Conservation (phyloP, 2,329 filamentous ascomycete species). For the Bipolaris gigantea region DNA sequence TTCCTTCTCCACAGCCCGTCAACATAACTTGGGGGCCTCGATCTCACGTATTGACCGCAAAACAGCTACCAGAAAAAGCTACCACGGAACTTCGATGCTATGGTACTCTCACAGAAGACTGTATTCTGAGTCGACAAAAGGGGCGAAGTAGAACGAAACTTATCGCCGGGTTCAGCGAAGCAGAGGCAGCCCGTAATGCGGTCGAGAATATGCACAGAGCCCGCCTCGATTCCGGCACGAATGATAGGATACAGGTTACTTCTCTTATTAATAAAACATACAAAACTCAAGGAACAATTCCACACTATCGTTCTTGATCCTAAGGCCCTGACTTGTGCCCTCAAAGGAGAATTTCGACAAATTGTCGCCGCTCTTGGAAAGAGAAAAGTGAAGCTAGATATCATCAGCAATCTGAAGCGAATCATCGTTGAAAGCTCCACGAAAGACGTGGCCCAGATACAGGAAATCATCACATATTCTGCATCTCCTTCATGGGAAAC, state of each 20-base stretch:
- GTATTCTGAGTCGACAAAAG: not conserved
- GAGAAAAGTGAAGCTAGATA: constrained; percentile 19
- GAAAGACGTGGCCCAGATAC: constrained; percentile 4
- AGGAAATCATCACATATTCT: constrained; percentile 10
- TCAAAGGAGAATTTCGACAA: constrained; percentile 18
- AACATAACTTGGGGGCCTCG: not conserved
- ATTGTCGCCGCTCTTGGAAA: constrained; percentile 19
- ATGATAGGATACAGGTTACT: not conserved
- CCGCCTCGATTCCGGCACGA: not conserved
- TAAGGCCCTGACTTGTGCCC: constrained; percentile 2
- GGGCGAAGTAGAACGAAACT: constrained; percentile 1
- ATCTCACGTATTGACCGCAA: not conserved
- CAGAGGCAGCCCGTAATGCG: not conserved
- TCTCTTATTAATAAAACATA: not conserved
- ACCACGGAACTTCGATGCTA: not conserved
- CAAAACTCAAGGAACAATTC: constrained; percentile 2
- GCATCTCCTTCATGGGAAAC: not conserved
- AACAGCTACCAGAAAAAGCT: not conserved
- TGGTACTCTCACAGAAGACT: not conserved
- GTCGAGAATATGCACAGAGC: not conserved
- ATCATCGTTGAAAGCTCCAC: constrained; percentile 19
- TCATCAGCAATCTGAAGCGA: constrained; percentile 17
- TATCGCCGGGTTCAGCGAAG: not conserved
- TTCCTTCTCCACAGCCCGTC: constrained; percentile 1
- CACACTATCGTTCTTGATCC: constrained; percentile 15